A percentile compares a stretch with the other conserved stretches of the same genome.
These are phyloP conservation scores for Triticum timopheevii DNA, from an alignment of 176 grass and related monocot genomes.

Conservation along the genomic window DNA sequence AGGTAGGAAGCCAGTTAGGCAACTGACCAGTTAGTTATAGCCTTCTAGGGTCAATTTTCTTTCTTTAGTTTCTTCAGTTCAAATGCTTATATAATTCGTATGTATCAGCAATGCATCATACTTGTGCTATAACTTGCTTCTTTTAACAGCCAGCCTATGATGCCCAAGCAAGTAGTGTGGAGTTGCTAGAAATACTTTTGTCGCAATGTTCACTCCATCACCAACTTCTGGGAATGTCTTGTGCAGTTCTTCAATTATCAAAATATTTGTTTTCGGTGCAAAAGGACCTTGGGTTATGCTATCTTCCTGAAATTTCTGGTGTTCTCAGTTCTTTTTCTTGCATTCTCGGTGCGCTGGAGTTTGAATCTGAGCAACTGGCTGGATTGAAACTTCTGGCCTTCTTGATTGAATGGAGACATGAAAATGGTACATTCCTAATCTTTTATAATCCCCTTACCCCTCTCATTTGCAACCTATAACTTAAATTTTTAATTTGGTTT, in stretches of 20 bases:
- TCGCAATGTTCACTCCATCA: slow-evolving; percentile 53
- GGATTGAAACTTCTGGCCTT: slow-evolving; percentile 75
- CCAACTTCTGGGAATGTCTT: slow-evolving; percentile 54
- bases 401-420: slow-evolving; percentile 76
- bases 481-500: slow-evolving; percentile 22
- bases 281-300: slow-evolving; percentile 66
- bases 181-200: slow-evolving; percentile 64
- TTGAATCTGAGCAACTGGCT: slow-evolving; percentile 85
- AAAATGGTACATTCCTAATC: slow-evolving; percentile 54
- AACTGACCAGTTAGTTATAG: slow-evolving; percentile 11
- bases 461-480: slow-evolving; percentile 3
- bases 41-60: neutral
- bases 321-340: slow-evolving; percentile 67
- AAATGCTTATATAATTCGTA: slow-evolving; percentile 21
- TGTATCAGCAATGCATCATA: slow-evolving; percentile 13
- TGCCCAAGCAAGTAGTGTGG: slow-evolving; percentile 47
- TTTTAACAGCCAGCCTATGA: slow-evolving; percentile 51
- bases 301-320: slow-evolving; percentile 49
- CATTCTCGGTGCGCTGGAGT: slow-evolving; percentile 62
- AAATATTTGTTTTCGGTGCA: slow-evolving; percentile 67
- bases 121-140: slow-evolving; percentile 32
- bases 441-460: neutral
- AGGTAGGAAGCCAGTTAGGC: neutral
- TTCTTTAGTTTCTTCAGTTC: neutral
- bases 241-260: slow-evolving; percentile 56